Percentiles rank a stretch among this genome's conserved stretches.
Evolutionary conservation across 495 filamentous ascomycete genomes (phyloP).

Genomic region (Parathielavia hyrcaniae): DNA sequence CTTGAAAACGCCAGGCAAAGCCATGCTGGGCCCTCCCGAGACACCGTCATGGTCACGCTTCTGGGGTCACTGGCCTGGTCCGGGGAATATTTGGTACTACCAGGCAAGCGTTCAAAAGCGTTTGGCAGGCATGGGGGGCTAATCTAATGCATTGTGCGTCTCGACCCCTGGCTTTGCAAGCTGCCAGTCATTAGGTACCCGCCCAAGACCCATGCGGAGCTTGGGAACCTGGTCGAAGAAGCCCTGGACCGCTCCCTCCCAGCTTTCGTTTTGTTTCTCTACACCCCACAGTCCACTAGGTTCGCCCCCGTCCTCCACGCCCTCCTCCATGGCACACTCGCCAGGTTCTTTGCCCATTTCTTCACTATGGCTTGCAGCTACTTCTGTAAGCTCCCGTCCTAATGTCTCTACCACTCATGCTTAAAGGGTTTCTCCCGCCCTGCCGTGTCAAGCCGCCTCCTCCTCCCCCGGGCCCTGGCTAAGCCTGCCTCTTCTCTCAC

Average conservation of each 20-base stretch:
- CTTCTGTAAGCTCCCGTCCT: slow-evolving; percentile 24
- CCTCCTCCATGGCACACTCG: slow-evolving; percentile 15
- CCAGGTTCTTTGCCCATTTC: slow-evolving; percentile 14
- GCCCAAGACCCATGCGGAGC: slow-evolving; percentile 21
- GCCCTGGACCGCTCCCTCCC: slow-evolving; percentile 23
- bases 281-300: slow-evolving; percentile 21
- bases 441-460: slow-evolving; percentile 14
- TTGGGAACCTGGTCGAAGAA: slow-evolving; percentile 10
- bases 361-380: slow-evolving; percentile 21
- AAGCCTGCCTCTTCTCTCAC: slow-evolving; percentile 27
- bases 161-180: slow-evolving; percentile 24
- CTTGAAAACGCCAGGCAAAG: slow-evolving; percentile 13
- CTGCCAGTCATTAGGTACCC: slow-evolving; percentile 18
- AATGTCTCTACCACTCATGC: slow-evolving; percentile 13
- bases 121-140: slow-evolving; percentile 29
- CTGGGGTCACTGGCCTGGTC: slow-evolving; percentile 12
- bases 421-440: slow-evolving; percentile 20
- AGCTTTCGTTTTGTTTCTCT: slow-evolving; percentile 27
- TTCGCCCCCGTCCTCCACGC: slow-evolving; percentile 10
- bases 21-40: slow-evolving; percentile 6
- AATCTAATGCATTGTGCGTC: background rate
- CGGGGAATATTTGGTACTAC: slow-evolving; percentile 14
- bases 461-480: slow-evolving; percentile 28
- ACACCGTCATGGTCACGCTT: slow-evolving; percentile 13
- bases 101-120: slow-evolving; percentile 15